phyloP scores from a whole-genome alignment of 305 asterid species.

The Ilex paraguariensis region DNA sequence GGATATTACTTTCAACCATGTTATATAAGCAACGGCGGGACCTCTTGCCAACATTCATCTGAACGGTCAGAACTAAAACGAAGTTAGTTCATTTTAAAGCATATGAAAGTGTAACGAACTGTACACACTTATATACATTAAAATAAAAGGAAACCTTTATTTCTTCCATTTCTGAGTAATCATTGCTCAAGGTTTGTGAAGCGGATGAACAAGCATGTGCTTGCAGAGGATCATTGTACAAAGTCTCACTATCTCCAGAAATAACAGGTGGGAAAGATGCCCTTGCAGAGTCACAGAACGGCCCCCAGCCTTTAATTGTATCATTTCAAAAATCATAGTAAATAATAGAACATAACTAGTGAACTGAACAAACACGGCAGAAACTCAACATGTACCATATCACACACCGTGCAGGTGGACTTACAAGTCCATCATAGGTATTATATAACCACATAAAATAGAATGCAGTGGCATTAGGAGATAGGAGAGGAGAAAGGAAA shows the following conservation, averaged over 20 bases:
- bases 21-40: constrained; percentile 25
- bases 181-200: constrained; percentile 39
- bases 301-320: constrained; percentile 56
- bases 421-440: not conserved
- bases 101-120: not conserved
- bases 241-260: constrained; percentile 45
- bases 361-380: not conserved
- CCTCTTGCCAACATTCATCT: constrained; percentile 35
- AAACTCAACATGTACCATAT: not conserved
- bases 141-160: constrained; percentile 34
- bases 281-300: constrained; percentile 34
- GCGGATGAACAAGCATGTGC: constrained; percentile 37
- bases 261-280: constrained; percentile 38
- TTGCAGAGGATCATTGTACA: constrained; percentile 34
- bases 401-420: not conserved
- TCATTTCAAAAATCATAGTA: not conserved
- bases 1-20: constrained; percentile 20
- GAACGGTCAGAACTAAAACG: constrained; percentile 17
- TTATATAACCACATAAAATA: not conserved
- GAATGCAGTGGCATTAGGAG: not conserved
- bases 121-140: not conserved
- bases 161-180: constrained; percentile 35
- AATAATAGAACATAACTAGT: not conserved
- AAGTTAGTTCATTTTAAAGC: constrained; percentile 9
- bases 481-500: not conserved